phyloP scores from a whole-genome alignment of 2,329 filamentous ascomycete genomes.

The Zalaria obscura region DNA sequence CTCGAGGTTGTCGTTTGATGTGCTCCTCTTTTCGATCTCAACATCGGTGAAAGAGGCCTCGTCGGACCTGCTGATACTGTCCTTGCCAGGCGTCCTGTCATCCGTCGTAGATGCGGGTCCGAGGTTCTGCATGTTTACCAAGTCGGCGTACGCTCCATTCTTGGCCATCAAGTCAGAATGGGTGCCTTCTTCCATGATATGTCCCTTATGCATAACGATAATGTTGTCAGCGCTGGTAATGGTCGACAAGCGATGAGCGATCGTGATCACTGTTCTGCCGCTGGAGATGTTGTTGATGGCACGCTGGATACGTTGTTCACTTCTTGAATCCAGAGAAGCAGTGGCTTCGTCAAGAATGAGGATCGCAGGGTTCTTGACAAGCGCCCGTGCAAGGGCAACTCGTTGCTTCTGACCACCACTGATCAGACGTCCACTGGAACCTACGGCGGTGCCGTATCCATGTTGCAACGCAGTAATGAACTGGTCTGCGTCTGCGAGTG shows the following conservation, averaged over 20 bases:
- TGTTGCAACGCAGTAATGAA: slow-evolving; percentile 46
- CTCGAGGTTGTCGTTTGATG: not conserved
- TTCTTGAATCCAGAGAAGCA: slow-evolving; percentile 25
- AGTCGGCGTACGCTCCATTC: slow-evolving; percentile 28
- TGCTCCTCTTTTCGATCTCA: slow-evolving; percentile 3
- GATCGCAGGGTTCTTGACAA: slow-evolving; percentile 22
- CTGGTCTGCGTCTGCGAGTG: slow-evolving; percentile 47
- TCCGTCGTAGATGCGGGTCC: not conserved
- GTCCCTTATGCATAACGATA: slow-evolving; percentile 34
- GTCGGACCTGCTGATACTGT: slow-evolving; percentile 4
- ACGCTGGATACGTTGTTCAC: slow-evolving; percentile 22
- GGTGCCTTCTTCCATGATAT: slow-evolving; percentile 31
- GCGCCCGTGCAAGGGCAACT: slow-evolving; percentile 23
- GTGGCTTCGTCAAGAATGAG: slow-evolving; percentile 27
- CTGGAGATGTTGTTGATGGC: slow-evolving; percentile 18
- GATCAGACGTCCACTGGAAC: slow-evolving; percentile 20
- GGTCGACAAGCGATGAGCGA: slow-evolving; percentile 27
- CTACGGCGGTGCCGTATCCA: slow-evolving; percentile 44
- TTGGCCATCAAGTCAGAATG: slow-evolving; percentile 30
- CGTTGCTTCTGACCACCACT: slow-evolving; percentile 26
- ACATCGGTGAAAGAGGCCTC: not conserved
- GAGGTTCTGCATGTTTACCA: slow-evolving; percentile 33
- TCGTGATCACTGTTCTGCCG: slow-evolving; percentile 27
- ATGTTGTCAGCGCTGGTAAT: slow-evolving; percentile 27
- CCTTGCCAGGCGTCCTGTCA: not conserved